Base-by-base conservation (phyloP, 2,329 filamentous ascomycete genomes). In the Aspergillus pseudoviridinutans region DNA sequence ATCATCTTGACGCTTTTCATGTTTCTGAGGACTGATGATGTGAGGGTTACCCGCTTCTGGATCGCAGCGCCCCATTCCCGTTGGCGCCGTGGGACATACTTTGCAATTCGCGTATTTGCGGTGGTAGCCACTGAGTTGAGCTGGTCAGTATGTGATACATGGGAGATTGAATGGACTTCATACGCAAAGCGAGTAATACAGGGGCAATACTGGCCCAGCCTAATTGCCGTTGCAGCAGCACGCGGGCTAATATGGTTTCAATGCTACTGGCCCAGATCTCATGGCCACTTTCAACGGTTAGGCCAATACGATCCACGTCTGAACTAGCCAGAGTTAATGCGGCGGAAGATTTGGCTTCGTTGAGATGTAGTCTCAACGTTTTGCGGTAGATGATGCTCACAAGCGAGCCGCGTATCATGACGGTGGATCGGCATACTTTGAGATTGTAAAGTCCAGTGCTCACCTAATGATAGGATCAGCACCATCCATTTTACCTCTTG, bases 11-110 rank as follows among this genome's bases (percentile, higher is more conserved):
- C 29, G 29, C 29, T 32, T 32, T 32, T 32, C 29, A 32, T 32
- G 4, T 32, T 32, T 4, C 29, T 32, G 29, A 32, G 29, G 10
- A 12, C 69, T 77, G 0, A 77, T 52, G 0, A 60, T 67, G 50
- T 42, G 3, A 53, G 50, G 8, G n/a, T 53, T 41, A 53, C 12
- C 10, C 29, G 29, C 17, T 53, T 29, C 44, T 49, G 55, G 58
- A 49, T 25, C 44, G 49, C 64, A 20, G 55, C 52, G 29, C 29
- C 29, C 29, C 29, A 32, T 32, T 32, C 29, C 29, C 29, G 29
- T 32, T 32, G 29, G 29, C 29, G 29, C 29, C 10, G 29, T 32
- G 29, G 29, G 12, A 32, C 12, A 32, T 32, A 32, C 12, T 32
- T 32, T 12, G 29, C 29, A 9, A 32, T 32, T 14, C 29, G 29